Conservation (phyloP, 179 eudicot genomes). For the Sideroxylon spinosum region DNA sequence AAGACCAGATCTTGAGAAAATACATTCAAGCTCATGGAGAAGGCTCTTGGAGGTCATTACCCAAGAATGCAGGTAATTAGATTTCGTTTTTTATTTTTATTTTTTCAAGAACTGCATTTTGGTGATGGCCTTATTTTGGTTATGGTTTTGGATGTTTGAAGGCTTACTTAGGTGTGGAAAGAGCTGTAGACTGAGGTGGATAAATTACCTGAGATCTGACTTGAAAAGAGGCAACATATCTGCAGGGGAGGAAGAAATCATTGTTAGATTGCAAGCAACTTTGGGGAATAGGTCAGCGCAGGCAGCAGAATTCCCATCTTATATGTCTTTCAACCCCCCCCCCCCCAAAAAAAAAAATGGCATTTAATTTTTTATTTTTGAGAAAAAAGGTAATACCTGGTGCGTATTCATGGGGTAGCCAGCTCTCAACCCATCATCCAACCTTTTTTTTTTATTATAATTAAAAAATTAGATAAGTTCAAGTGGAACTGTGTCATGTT, state of each 20-base stretch:
- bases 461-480: no score
- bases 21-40: constrained; percentile 46
- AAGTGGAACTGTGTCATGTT: no score
- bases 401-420: no score
- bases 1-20: constrained; percentile 38
- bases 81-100: neutral
- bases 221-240: constrained; percentile 53
- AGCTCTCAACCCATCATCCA: no score
- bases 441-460: no score
- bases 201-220: constrained; percentile 50
- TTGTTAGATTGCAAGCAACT: constrained; percentile 37
- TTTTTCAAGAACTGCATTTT: neutral
- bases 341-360: no score
- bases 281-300: constrained; percentile 47
- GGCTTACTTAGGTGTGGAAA: constrained; percentile 56
- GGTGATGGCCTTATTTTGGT: neutral
- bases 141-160: constrained; percentile 13
- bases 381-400: no score
- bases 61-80: constrained; percentile 47
- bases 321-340: no score
- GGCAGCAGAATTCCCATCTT: neutral
- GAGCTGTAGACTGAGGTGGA: constrained; percentile 64
- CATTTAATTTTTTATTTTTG: neutral
- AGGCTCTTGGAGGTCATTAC: constrained; percentile 59
- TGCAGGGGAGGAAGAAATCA: constrained; percentile 38